Conservation (phyloP, 805 yeast genomes). For the Lachancea thermotolerans region DNA sequence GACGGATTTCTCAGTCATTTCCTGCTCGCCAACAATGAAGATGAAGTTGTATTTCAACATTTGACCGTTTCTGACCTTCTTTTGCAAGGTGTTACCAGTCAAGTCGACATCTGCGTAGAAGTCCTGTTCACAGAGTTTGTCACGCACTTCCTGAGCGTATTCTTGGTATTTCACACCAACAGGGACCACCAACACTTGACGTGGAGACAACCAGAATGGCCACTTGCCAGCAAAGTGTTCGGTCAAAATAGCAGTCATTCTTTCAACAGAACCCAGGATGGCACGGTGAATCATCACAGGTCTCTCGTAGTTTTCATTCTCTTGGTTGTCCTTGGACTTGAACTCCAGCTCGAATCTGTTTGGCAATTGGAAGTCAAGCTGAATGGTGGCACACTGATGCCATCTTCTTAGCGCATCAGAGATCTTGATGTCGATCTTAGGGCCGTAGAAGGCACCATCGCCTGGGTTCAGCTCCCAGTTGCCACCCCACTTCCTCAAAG, state of each 20-base stretch:
- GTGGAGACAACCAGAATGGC: conserved; percentile 99
- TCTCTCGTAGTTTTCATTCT: conserved; percentile 49
- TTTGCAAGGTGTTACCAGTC: conserved; percentile 92
- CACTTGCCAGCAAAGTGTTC: conserved; percentile 99
- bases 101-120: conserved; percentile 91
- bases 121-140: conserved; percentile 60
- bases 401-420: conserved; percentile 92
- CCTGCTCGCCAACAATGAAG: conserved; percentile 95
- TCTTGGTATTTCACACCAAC: conserved; percentile 91
- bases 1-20: conserved; percentile 69
- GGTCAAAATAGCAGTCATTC: conserved; percentile 97
- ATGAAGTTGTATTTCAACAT: conserved; percentile 89
- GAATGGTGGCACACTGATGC: conserved; percentile 99
- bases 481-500: conserved; percentile 80
- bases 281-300: conserved; percentile 99
- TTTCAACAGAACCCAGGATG: conserved; percentile 94
- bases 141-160: conserved; percentile 79
- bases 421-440: conserved; percentile 93
- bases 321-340: conserved; percentile 56
- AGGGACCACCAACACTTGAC: conserved; percentile 94
- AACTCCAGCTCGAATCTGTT: conserved; percentile 85
- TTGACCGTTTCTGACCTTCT: conserved; percentile 98
- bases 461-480: conserved; percentile 93
- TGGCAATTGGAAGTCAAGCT: conserved; percentile 97
- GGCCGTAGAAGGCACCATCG: conserved; percentile 95